Evolutionary conservation across 345 rosid species (phyloP).

Genomic region (Gossypium longicalyx): DNA sequence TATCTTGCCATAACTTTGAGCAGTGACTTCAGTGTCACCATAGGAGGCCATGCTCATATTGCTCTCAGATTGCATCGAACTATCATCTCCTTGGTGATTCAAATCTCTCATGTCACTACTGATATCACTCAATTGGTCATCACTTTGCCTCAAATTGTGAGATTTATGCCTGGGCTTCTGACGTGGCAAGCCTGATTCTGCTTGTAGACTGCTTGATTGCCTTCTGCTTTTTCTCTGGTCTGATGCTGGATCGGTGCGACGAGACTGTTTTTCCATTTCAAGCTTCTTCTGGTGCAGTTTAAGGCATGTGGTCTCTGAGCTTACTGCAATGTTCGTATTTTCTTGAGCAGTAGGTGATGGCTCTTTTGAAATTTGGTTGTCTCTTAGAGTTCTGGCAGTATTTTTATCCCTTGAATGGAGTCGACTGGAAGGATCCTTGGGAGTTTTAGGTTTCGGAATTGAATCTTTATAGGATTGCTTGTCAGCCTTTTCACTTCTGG

Average conservation of each 20-base stretch:
- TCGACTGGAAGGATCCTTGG: conserved; percentile 29
- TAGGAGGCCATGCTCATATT: conserved; percentile 45
- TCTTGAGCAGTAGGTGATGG: conserved; percentile 27
- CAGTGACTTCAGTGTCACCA: conserved; percentile 59
- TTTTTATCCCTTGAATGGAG: conserved; percentile 34
- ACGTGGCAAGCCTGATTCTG: conserved; percentile 41
- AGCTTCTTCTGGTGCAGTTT: conserved; percentile 49
- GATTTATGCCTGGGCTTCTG: conserved; percentile 34
- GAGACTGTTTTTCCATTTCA: conserved; percentile 43
- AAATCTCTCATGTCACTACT: conserved; percentile 47
- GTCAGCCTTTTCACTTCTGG: conserved; percentile 31
- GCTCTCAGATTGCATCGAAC: conserved; percentile 52
- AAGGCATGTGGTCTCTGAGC: conserved; percentile 42
- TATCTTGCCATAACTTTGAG: conserved; percentile 37
- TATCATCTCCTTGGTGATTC: conserved; percentile 35
- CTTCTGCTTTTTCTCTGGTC: conserved; percentile 40
- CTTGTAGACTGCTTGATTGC: conserved; percentile 43
- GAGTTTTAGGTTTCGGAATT: conserved; percentile 34
- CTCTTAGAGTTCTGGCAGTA: conserved; percentile 22
- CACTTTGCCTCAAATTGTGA: conserved; percentile 28
- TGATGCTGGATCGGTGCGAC: conserved; percentile 31
- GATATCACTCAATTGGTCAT: conserved; percentile 42
- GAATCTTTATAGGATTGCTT: conserved; percentile 44
- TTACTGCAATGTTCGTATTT: conserved; percentile 32
- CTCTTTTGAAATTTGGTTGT: conserved; percentile 33